phyloP scores from a whole-genome alignment of 345 rosid species.

The Euphorbia peplus region DNA sequence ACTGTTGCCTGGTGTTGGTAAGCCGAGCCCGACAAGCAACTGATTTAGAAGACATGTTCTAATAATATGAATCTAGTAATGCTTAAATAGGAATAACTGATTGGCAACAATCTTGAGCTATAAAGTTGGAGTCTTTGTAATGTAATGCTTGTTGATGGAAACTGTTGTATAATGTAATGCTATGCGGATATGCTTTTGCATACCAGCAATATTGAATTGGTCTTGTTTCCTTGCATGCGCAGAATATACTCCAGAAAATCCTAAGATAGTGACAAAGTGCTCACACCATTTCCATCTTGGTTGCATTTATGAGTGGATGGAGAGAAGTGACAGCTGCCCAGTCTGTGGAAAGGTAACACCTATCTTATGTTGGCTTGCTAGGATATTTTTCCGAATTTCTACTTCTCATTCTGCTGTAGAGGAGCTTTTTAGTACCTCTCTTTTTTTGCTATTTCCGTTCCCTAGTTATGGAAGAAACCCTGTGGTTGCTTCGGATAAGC shows the following conservation, averaged over 20 bases:
- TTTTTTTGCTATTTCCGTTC: not conserved
- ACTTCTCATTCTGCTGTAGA: not conserved
- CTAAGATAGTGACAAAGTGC: conserved; percentile 85
- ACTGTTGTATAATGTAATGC: conserved; percentile 9
- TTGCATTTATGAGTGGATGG: conserved; percentile 99
- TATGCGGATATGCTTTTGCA: not conserved
- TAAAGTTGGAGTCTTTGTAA: not conserved
- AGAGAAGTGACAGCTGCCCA: conserved; percentile 96
- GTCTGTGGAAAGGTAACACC: conserved; percentile 90
- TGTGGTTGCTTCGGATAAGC: no score
- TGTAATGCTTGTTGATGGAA: not conserved
- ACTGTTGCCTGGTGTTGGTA: not conserved
- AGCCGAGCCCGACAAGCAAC: not conserved
- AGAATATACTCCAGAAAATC: conserved; percentile 94
- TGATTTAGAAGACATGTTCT: not conserved
- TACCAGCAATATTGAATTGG: not conserved
- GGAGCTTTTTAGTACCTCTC: not conserved
- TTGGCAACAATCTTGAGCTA: not conserved
- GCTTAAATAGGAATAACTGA: not conserved
- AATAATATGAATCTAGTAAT: not conserved
- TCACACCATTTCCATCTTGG: conserved; percentile 96
- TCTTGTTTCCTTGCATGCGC: conserved; percentile 26
- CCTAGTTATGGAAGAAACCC: not conserved
- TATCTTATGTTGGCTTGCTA: conserved; percentile 1
- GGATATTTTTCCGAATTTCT: conserved; percentile 7